Conservation (phyloP, 2,329 filamentous ascomycete species). For the Fusarium sp. region DNA sequence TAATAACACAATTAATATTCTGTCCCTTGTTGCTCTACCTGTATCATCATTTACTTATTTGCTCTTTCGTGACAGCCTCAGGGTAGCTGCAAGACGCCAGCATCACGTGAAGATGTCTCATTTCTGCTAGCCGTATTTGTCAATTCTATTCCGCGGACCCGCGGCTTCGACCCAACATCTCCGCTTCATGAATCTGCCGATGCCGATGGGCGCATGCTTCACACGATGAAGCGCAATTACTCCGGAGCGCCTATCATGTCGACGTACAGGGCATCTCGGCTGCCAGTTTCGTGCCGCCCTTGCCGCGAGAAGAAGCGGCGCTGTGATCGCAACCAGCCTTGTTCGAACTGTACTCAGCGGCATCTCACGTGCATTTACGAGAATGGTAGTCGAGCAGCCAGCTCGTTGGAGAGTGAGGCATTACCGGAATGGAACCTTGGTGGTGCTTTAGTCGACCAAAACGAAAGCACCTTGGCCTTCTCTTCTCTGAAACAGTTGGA, state of each 20-base stretch:
- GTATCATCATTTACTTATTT: neutral
- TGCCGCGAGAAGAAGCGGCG: neutral
- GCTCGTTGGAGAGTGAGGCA: neutral
- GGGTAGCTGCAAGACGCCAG: fast-evolving
- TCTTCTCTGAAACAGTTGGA: neutral
- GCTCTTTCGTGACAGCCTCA: no score
- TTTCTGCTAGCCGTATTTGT: neutral
- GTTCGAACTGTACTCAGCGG: slow-evolving; percentile 1
- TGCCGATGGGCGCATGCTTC: no score
- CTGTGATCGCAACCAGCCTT: slow-evolving; percentile 3
- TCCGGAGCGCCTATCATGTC: neutral
- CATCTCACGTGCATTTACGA: neutral
- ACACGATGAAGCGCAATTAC: neutral
- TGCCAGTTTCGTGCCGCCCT: neutral
- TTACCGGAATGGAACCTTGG: no score
- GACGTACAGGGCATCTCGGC: neutral
- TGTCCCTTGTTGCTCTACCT: fast-evolving
- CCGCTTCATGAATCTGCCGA: neutral
- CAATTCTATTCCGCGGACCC: neutral
- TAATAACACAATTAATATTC: neutral
- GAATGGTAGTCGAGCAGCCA: neutral
- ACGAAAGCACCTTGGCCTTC: neutral
- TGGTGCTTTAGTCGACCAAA: neutral
- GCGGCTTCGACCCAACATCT: neutral
- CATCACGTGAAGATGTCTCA: neutral